These are phyloP conservation scores for maize (Zea mays) DNA, from an alignment of 176 grass and related monocot species.

Conservation along the genomic window DNA sequence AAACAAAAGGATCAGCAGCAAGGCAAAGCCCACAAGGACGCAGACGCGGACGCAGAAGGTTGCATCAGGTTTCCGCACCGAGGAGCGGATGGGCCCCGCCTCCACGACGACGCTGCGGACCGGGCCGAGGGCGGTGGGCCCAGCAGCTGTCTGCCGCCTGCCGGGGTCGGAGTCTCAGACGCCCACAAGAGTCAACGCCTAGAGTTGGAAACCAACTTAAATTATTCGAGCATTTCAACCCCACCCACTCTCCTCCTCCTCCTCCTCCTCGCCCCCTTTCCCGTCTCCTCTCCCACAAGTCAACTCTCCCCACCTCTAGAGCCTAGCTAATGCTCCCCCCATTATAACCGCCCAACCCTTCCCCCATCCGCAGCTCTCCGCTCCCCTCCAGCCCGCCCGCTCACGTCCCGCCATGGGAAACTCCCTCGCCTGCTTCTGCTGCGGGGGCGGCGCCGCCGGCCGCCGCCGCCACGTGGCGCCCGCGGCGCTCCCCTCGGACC, in stretches of 20 bases:
- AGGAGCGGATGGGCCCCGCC: background rate
- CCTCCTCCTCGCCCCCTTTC: background rate
- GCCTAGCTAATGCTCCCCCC: constrained; percentile 23
- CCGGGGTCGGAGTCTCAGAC: background rate
- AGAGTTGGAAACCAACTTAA: constrained; percentile 51
- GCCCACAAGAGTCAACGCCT: constrained; percentile 47
- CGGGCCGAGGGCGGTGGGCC: background rate
- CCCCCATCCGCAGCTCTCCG: background rate
- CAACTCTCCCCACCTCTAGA: constrained; percentile 43
- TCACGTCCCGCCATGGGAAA: constrained; percentile 66
- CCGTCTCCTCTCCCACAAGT: constrained; percentile 22
- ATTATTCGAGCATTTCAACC: constrained; percentile 52
- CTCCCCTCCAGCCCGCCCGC: background rate
- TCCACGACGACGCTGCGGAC: background rate
- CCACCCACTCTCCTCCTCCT: constrained; percentile 32
- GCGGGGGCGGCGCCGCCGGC: constrained; percentile 11
- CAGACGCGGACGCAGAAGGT: constrained; percentile 39
- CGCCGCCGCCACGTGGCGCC: constrained; percentile 64
- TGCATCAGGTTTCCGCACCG: constrained; percentile 32
- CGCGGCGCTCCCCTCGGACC: constrained; percentile 68
- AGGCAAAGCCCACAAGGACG: background rate
- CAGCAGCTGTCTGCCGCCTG: constrained; percentile 7
- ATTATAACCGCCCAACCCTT: constrained; percentile 41
- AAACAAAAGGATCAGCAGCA: background rate
- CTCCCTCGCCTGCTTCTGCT: constrained; percentile 68